A percentile compares a stretch with the other conserved stretches of the same genome.
phyloP scores from a whole-genome alignment of 345 rosid genomes.

The Garcia nutans region DNA sequence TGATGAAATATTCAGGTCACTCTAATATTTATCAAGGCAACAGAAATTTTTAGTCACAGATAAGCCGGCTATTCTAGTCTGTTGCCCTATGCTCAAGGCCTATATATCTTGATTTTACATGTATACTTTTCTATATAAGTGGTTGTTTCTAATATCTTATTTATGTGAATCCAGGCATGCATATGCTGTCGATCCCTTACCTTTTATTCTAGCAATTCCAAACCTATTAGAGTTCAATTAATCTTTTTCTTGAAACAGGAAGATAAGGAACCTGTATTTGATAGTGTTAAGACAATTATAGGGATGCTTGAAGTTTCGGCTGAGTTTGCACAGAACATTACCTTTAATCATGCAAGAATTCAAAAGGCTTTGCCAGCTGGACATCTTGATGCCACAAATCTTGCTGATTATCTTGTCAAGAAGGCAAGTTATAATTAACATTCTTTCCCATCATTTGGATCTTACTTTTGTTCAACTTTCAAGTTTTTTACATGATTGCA shows the following conservation, averaged over 20 bases:
- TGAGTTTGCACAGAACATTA: conserved; percentile 82
- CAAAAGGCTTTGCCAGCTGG: conserved; percentile 82
- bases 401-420: conserved; percentile 90
- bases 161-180: background rate
- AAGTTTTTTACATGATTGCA: background rate
- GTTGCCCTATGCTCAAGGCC: background rate
- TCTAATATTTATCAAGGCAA: background rate
- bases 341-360: conserved; percentile 66
- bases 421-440: conserved; percentile 50
- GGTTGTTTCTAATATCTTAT: background rate
- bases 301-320: conserved; percentile 96
- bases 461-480: background rate
- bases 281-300: conserved; percentile 74
- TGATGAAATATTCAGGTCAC: background rate
- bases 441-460: background rate
- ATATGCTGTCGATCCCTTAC: background rate
- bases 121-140: background rate
- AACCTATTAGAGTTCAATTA: conserved; percentile 2
- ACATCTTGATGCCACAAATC: conserved; percentile 91
- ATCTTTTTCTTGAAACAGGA: conserved; percentile 47
- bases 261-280: conserved; percentile 92
- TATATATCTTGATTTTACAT: background rate
- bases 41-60: background rate
- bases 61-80: background rate
- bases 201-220: background rate